Percentiles rank a stretch among this genome's conserved stretches.
These are phyloP conservation scores for Daedaleopsis nitida DNA, from an alignment of 768 basidiomycete species.

Conservation along the genomic window DNA sequence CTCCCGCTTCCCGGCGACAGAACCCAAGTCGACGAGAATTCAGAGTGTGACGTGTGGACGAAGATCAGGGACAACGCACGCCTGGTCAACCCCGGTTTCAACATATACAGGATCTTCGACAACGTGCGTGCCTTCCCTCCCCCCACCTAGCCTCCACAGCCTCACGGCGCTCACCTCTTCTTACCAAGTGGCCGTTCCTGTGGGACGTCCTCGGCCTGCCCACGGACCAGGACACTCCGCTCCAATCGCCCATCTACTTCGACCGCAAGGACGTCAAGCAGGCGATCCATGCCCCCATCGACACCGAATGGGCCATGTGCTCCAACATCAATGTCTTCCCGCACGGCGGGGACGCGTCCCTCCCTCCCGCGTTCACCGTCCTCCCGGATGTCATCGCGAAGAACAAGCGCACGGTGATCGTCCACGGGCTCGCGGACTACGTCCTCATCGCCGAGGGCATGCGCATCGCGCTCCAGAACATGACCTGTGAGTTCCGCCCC, in stretches of 20 bases:
- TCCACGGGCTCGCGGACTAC: slow-evolving; percentile 75
- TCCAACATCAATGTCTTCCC: slow-evolving; percentile 53
- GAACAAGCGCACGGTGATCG: slow-evolving; percentile 64
- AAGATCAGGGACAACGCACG: slow-evolving; percentile 65
- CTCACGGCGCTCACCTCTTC: not conserved
- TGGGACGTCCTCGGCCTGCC: slow-evolving; percentile 88
- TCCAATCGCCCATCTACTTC: slow-evolving; percentile 70
- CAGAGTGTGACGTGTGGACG: slow-evolving; percentile 69
- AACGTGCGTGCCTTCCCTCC: slow-evolving; percentile 38
- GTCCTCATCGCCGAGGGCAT: slow-evolving; percentile 70
- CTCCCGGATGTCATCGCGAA: slow-evolving; percentile 79
- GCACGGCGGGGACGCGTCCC: slow-evolving; percentile 53
- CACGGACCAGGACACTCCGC: slow-evolving; percentile 38
- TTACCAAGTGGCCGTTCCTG: slow-evolving; percentile 64
- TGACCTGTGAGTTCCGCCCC: slow-evolving; percentile 10
- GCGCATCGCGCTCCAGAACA: slow-evolving; percentile 38
- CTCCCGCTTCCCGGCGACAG: slow-evolving; percentile 69
- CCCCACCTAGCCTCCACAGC: not conserved
- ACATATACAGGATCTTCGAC: slow-evolving; percentile 80
- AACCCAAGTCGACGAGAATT: slow-evolving; percentile 34
- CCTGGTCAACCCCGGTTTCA: slow-evolving; percentile 70
- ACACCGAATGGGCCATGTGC: slow-evolving; percentile 67
- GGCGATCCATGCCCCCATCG: slow-evolving; percentile 68
- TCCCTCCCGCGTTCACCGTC: slow-evolving; percentile 64
- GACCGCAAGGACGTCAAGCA: slow-evolving; percentile 66